phyloP scores from a whole-genome alignment of 371 early-diverging fungal species.

The Nematocida sp. region DNA sequence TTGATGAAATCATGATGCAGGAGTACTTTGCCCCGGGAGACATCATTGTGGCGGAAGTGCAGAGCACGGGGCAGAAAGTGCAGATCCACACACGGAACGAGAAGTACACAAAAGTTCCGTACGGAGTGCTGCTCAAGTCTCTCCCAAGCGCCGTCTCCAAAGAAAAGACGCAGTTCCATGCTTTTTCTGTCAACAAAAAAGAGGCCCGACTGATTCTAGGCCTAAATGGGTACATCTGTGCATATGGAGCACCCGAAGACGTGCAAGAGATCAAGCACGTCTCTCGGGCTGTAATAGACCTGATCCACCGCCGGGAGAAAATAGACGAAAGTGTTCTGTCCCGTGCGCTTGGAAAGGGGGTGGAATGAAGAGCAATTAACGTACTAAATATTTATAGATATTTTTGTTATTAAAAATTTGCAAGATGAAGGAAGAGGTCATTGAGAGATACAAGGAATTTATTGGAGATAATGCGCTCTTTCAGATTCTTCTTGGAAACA shows the following conservation, averaged over 20 bases:
- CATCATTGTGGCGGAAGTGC: slow-evolving; percentile 88
- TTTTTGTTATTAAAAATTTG: slow-evolving; percentile 31
- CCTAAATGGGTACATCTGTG: slow-evolving; percentile 86
- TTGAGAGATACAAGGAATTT: slow-evolving; percentile 57
- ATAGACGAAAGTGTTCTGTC: too few species aligned
- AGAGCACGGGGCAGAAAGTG: slow-evolving; percentile 77
- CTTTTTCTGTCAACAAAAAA: slow-evolving; percentile 49
- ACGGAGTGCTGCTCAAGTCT: slow-evolving; percentile 58
- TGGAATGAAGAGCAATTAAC: not conserved
- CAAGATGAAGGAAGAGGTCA: slow-evolving; percentile 51
- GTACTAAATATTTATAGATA: slow-evolving; percentile 12
- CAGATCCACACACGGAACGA: slow-evolving; percentile 84
- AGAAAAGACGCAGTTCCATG: slow-evolving; percentile 39
- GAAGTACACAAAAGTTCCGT: slow-evolving; percentile 78
- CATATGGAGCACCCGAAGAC: slow-evolving; percentile 1
- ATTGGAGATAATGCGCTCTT: slow-evolving; percentile 60
- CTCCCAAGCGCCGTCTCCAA: slow-evolving; percentile 21
- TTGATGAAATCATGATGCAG: slow-evolving; percentile 94
- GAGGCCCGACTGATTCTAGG: slow-evolving; percentile 84
- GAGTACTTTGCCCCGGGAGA: slow-evolving; percentile 86
- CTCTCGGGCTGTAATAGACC: too few species aligned
- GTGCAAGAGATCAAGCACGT: slow-evolving; percentile 10
- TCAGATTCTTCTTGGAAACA: slow-evolving; percentile 53
- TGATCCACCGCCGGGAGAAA: too few species aligned
- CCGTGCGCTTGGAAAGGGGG: too few species aligned